phyloP scores from a whole-genome alignment of 371 early-diverging fungal genomes.

The Lichtheimia ramosa region DNA sequence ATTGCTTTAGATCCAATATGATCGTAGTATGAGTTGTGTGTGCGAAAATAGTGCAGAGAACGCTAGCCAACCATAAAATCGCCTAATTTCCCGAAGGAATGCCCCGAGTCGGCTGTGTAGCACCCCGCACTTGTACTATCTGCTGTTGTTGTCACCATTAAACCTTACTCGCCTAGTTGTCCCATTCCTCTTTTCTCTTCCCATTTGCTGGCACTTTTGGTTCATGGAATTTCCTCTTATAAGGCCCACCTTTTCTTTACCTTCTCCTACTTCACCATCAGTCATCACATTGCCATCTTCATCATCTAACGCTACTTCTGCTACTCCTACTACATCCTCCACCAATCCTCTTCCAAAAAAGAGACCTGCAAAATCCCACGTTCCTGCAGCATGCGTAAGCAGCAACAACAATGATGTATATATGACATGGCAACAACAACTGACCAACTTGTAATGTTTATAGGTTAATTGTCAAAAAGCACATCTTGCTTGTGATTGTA shows the following conservation, averaged over 20 bases:
- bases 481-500: slow-evolving; percentile 55
- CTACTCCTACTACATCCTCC: too few relatives aligned
- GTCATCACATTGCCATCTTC: not conserved
- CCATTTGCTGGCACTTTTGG: not conserved
- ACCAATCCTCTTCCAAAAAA: slow-evolving; percentile 1
- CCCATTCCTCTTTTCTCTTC: not conserved
- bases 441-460: not conserved
- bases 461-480: slow-evolving; percentile 48
- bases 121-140: too few relatives aligned
- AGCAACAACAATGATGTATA: too few relatives aligned
- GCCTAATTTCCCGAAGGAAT: too few relatives aligned
- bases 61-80: too few relatives aligned
- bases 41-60: too few relatives aligned
- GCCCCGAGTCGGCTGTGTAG: too few relatives aligned
- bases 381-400: slow-evolving; percentile 22
- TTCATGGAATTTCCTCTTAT: not conserved
- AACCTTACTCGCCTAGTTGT: not conserved
- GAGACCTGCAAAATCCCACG: slow-evolving; percentile 17
- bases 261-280: not conserved
- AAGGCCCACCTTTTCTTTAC: not conserved
- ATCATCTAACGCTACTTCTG: too few relatives aligned
- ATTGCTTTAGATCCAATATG: too few relatives aligned
- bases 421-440: not conserved
- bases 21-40: too few relatives aligned
- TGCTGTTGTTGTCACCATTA: not conserved